phyloP scores from a whole-genome alignment of 2,329 filamentous ascomycete genomes.

The Microthyrium microscopicum region DNA sequence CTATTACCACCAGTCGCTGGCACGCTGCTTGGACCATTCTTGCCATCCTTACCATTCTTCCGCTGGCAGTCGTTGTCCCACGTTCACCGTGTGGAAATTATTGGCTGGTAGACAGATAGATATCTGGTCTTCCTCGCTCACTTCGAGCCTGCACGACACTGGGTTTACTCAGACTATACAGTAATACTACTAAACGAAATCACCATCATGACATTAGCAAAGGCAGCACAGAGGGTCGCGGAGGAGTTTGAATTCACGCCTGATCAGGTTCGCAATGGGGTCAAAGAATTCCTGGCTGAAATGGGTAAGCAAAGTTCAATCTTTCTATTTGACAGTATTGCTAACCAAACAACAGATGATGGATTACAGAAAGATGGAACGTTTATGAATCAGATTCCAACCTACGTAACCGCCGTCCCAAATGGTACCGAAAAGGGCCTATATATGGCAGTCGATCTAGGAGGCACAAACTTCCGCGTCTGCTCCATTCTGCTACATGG shows the following conservation, averaged over 20 bases:
- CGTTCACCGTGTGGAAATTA: too few species aligned
- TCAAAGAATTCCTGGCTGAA: slow-evolving; percentile 71
- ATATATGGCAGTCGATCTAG: slow-evolving; percentile 93
- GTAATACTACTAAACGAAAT: too few species aligned
- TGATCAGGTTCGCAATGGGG: slow-evolving; percentile 60
- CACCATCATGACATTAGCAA: slow-evolving; percentile 29
- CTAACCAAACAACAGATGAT: slow-evolving; percentile 46
- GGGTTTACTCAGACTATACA: too few species aligned
- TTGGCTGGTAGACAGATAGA: too few species aligned
- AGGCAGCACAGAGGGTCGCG: slow-evolving; percentile 65
- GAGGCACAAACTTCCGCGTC: slow-evolving; percentile 95
- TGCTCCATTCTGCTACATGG: slow-evolving; percentile 90
- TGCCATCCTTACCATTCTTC: too few species aligned
- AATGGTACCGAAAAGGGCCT: slow-evolving; percentile 97
- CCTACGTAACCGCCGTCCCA: slow-evolving; percentile 87
- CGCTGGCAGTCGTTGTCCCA: too few species aligned
- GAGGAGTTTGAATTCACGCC: slow-evolving; percentile 73
- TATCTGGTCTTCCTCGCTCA: too few species aligned
- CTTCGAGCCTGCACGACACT: too few species aligned
- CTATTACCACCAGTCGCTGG: too few species aligned
- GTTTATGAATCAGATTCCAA: slow-evolving; percentile 87
- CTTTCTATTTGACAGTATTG: background rate
- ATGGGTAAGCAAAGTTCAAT: slow-evolving; percentile 41
- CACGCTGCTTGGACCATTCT: too few species aligned
- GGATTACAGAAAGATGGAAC: slow-evolving; percentile 63